Evolutionary conservation across 768 basidiomycete species (phyloP).

Genomic region (Pulveroboletus sp.): DNA sequence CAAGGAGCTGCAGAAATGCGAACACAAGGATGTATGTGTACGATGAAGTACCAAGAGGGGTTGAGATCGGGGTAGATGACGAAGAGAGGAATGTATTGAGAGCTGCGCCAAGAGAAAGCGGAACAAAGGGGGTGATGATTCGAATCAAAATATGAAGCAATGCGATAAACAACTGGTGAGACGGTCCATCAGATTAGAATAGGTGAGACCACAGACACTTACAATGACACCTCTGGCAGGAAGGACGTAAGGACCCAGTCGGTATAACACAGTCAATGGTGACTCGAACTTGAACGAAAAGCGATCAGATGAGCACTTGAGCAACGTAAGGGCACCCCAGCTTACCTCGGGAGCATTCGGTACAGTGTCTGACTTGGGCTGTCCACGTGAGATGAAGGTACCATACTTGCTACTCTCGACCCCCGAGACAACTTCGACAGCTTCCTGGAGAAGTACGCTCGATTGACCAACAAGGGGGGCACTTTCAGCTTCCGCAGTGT

Average conservation of each 20-base stretch:
- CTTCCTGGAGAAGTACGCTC: slow-evolving; percentile 51
- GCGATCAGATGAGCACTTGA: neutral
- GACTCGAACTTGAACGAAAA: slow-evolving; percentile 11
- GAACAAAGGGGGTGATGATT: slow-evolving; percentile 68
- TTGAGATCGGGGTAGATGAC: slow-evolving; percentile 14
- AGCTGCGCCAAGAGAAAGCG: slow-evolving; percentile 57
- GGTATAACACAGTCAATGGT: slow-evolving; percentile 14
- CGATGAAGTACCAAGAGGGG: slow-evolving; percentile 38
- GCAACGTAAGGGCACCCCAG: neutral
- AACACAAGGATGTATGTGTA: slow-evolving; percentile 72
- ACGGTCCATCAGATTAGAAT: slow-evolving; percentile 1
- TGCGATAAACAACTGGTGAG: slow-evolving; percentile 56
- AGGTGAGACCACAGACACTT: slow-evolving; percentile 1
- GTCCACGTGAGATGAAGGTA: slow-evolving; percentile 47
- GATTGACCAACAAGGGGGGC: slow-evolving; percentile 34
- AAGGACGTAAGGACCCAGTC: slow-evolving; percentile 16
- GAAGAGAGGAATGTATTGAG: slow-evolving; percentile 20
- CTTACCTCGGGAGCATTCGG: slow-evolving; percentile 12
- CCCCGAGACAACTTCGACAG: slow-evolving; percentile 31
- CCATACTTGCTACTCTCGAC: slow-evolving; percentile 61
- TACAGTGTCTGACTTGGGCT: slow-evolving; percentile 1
- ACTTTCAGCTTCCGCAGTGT: slow-evolving; percentile 17
- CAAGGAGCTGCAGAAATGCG: slow-evolving; percentile 63
- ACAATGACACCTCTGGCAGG: slow-evolving; percentile 24
- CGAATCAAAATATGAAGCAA: slow-evolving; percentile 69